Conservation (phyloP, 1,139 yeast species). For the Scheffersomyces insectosa region DNA sequence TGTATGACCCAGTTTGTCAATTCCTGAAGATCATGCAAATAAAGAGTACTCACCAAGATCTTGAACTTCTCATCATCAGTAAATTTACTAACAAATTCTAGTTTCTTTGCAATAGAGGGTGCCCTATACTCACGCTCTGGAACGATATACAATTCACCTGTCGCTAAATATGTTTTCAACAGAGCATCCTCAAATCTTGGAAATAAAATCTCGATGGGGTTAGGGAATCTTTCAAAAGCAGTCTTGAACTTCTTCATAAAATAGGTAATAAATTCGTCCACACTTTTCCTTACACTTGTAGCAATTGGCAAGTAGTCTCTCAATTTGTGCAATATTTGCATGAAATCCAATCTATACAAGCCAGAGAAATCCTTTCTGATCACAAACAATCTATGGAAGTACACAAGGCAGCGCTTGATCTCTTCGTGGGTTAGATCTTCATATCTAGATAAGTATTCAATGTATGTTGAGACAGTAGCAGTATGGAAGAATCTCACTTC, state of each 20-base stretch:
- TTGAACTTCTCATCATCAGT: conserved; percentile 38
- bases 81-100: conserved; percentile 39
- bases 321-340: conserved; percentile 41
- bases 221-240: conserved; percentile 51
- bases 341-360: conserved; percentile 73
- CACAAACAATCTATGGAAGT: conserved; percentile 72
- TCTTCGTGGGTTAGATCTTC: conserved; percentile 63
- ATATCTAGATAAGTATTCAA: conserved; percentile 52
- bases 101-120: conserved; percentile 26
- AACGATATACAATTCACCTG: conserved; percentile 50
- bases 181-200: conserved; percentile 54
- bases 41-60: conserved; percentile 50
- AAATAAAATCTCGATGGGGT: conserved; percentile 70
- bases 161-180: conserved; percentile 37
- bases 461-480: conserved; percentile 50
- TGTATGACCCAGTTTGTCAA: conserved; percentile 45
- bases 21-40: conserved; percentile 43
- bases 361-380: conserved; percentile 58
- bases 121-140: conserved; percentile 16
- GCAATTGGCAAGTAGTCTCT: conserved; percentile 32
- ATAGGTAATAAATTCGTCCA: conserved; percentile 65
- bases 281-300: conserved; percentile 51
- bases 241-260: conserved; percentile 64
- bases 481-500: conserved; percentile 45
- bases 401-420: conserved; percentile 65